Conservation (phyloP, 2,329 filamentous ascomycete species). For the Daldinia eschscholtzii region DNA sequence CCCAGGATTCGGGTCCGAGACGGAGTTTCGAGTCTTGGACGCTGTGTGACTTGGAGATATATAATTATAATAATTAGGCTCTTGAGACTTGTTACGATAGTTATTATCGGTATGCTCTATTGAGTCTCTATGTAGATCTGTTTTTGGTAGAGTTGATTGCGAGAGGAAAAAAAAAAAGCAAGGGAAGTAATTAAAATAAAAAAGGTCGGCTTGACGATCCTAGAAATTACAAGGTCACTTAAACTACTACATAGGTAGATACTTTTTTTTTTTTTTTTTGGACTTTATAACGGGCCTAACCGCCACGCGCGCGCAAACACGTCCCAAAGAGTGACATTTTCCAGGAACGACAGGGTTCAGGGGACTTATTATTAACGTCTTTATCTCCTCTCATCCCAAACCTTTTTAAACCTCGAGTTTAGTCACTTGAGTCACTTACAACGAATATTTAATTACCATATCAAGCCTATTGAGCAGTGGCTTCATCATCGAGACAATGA, state of each 20-base stretch:
- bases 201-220: slow-evolving; percentile 19
- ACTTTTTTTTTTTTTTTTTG: slow-evolving; percentile 11
- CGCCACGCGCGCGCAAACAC: slow-evolving; percentile 44
- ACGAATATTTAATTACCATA: slow-evolving; percentile 3
- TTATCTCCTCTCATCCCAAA: slow-evolving; percentile 31
- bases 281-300: slow-evolving; percentile 37
- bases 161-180: slow-evolving; percentile 24
- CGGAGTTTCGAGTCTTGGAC: slow-evolving; percentile 38
- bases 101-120: slow-evolving; percentile 13
- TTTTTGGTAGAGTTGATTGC: slow-evolving; percentile 13
- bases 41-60: slow-evolving; percentile 38
- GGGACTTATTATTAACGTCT: slow-evolving; percentile 40
- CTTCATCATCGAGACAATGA: slow-evolving; percentile 3
- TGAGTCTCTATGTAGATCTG: neutral
- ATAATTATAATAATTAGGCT: slow-evolving; percentile 18
- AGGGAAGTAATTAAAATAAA: slow-evolving; percentile 23
- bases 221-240: slow-evolving; percentile 21
- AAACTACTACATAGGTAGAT: slow-evolving; percentile 5
- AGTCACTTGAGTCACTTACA: neutral
- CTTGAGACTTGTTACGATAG: slow-evolving; percentile 28
- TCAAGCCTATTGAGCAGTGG: slow-evolving; percentile 1
- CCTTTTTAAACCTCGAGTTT: neutral
- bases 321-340: slow-evolving; percentile 42
- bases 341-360: slow-evolving; percentile 41
- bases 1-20: slow-evolving; percentile 40